Conservation (phyloP, 768 basidiomycete species). For the Erythrobasidium yunnanense region DNA sequence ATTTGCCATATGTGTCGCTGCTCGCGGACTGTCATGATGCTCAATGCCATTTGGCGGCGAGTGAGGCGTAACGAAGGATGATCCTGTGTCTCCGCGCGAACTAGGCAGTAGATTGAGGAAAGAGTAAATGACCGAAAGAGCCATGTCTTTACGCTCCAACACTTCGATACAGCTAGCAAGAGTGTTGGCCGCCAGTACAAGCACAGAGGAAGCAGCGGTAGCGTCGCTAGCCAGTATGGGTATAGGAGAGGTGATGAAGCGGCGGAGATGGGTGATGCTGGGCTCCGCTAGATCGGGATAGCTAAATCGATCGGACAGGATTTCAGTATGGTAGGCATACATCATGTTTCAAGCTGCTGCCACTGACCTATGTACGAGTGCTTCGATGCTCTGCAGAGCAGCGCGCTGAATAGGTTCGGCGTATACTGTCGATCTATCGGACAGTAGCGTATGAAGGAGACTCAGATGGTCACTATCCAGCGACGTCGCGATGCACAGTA, state of each 20-base stretch:
- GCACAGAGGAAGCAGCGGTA: constrained; percentile 61
- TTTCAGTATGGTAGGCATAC: no score
- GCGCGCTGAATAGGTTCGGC: constrained; percentile 81
- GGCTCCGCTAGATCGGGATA: constrained; percentile 66
- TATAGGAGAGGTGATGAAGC: constrained; percentile 76
- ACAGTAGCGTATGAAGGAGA: constrained; percentile 48
- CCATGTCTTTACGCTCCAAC: constrained; percentile 69
- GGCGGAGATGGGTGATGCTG: constrained; percentile 67
- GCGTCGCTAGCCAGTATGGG: constrained; percentile 81
- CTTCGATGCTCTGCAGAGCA: constrained; percentile 70
- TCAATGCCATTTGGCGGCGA: background rate
- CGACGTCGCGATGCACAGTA: background rate
- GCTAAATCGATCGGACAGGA: constrained; percentile 49
- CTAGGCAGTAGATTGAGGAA: constrained; percentile 81
- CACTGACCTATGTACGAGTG: constrained; percentile 68
- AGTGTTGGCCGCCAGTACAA: constrained; percentile 77
- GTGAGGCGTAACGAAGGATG: no score
- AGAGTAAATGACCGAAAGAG: constrained; percentile 94
- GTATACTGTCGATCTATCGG: constrained; percentile 65
- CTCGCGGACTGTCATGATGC: background rate
- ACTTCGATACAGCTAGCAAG: constrained; percentile 81
- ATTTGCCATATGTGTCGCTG: background rate
- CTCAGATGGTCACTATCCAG: background rate
- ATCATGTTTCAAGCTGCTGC: background rate
- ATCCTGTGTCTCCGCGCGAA: constrained; percentile 40